Base-by-base conservation (phyloP, 768 basidiomycete genomes). In the Psilocybe subaeruginosa region DNA sequence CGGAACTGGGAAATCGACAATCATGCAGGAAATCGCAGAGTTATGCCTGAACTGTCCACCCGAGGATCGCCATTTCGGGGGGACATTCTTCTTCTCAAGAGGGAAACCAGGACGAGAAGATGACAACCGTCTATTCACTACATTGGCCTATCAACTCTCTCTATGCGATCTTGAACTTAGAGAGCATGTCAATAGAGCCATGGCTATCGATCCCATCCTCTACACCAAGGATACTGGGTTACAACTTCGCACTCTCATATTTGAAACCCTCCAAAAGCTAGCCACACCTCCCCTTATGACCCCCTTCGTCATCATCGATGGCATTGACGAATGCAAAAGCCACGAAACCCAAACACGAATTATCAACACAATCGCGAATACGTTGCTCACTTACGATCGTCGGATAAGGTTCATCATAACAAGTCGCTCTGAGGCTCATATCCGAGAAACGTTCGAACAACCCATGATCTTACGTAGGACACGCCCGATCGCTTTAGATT, bases 121-220 rank as follows among this genome's bases (percentile, higher is more conserved):
- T 2, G 56, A 55, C 5, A 52, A 43, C 7, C 23, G n/a, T 23
- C 46, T 60, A 1, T 60, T 62, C 48, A 33, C 58, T 4, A 71
- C 69, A 1, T 33, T 74, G 4, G 66, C 68, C 14, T 71, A 66
- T 23, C 68, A 73, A 39, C 64, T 74, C 9, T 67, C 65, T 2
- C 30, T 56, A 9, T 27, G 33, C 14, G 31, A 59, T 37, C 64
- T 61, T 33, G 57, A 37, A 4, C 35, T 65, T 0, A 27, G 49
- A 41, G 50, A 53, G 1, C 12, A 16, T 30, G 50, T 66, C 39
- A 58, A 63, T 35, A 23, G 37, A 5, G 57, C 50, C 37, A 56
- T 69, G 60, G 5, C 45, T 30, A 23, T 35, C 0, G 62, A 66
- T 27, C 65, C 61, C 30, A 46, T 50, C 9, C 47, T 69, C 8